These are phyloP conservation scores for Domatiomyces catenatus DNA, from an alignment of 2,329 filamentous ascomycete species.

Conservation along the genomic window DNA sequence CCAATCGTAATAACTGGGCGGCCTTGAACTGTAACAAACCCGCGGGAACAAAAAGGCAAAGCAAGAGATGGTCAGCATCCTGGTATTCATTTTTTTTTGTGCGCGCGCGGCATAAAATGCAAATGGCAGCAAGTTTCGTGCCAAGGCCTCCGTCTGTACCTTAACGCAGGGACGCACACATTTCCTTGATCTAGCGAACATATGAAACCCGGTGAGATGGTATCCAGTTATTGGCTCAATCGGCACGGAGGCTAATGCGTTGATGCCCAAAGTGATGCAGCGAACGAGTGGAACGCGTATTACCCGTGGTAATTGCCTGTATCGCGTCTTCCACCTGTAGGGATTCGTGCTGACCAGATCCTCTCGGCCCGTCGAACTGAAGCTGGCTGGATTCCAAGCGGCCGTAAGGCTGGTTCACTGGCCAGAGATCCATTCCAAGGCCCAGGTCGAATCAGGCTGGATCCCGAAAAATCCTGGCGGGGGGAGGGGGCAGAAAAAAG, in stretches of 20 bases:
- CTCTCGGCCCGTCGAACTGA: neutral
- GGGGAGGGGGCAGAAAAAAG: constrained; percentile 2
- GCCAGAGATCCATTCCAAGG: neutral
- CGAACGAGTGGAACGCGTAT: constrained; percentile 10
- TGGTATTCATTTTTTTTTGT: constrained; percentile 8
- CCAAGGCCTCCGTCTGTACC: constrained; percentile 1
- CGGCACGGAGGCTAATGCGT: constrained; percentile 14
- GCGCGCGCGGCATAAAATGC: constrained; percentile 3
- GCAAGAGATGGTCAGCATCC: constrained; percentile 30
- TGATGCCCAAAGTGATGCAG: constrained; percentile 24
- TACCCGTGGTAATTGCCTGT: constrained; percentile 12
- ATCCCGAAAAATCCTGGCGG: neutral
- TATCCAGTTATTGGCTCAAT: constrained; percentile 7
- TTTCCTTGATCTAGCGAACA: constrained; percentile 3
- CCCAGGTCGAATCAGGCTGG: neutral
- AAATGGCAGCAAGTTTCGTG: constrained; percentile 3
- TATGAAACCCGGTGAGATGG: constrained; percentile 1
- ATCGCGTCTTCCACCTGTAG: neutral
- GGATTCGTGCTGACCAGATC: neutral
- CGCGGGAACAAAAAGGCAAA: constrained; percentile 6
- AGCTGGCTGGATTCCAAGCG: neutral
- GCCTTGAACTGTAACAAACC: constrained; percentile 47
- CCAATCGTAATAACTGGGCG: constrained; percentile 81
- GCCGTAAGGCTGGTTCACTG: neutral
- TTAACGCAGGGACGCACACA: constrained; percentile 13